Conservation (phyloP, 1,284 basidiomycete species). For the Filobasidium uniguttulatum region DNA sequence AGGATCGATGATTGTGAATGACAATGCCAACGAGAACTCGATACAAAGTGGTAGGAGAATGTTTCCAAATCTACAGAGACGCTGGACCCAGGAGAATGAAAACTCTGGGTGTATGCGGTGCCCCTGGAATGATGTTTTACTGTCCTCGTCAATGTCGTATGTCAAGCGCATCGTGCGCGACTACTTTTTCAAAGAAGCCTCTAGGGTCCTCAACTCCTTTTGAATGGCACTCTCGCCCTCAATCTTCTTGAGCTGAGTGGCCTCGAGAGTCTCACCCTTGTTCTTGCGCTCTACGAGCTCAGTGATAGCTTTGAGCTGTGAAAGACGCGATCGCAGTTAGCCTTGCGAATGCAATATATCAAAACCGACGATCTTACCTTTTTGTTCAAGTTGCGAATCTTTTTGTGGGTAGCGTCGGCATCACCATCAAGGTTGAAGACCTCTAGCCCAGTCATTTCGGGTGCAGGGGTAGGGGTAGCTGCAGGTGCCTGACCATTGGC, state of each 20-base stretch:
- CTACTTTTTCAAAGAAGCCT: conserved; percentile 18
- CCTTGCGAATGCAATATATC: background rate
- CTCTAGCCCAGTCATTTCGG: conserved; percentile 21
- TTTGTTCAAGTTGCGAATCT: conserved; percentile 83
- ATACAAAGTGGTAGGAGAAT: too few relatives aligned
- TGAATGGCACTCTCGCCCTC: conserved; percentile 70
- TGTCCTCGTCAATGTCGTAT: too few relatives aligned
- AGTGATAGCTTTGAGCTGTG: conserved; percentile 81
- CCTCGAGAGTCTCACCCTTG: conserved; percentile 77
- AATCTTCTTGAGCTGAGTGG: conserved; percentile 90
- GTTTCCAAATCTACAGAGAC: too few relatives aligned
- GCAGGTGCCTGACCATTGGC: conserved; percentile 14
- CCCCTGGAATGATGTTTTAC: too few relatives aligned
- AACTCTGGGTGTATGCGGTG: too few relatives aligned
- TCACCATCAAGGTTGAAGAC: conserved; percentile 45
- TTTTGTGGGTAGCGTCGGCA: conserved; percentile 72
- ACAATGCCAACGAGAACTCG: too few relatives aligned
- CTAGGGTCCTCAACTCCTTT: conserved; percentile 54
- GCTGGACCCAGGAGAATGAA: too few relatives aligned
- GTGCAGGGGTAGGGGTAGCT: conserved; percentile 13
- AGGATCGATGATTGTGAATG: too few relatives aligned
- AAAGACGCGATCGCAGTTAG: background rate
- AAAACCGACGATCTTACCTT: conserved; percentile 48
- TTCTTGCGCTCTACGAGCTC: conserved; percentile 81
- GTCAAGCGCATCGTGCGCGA: too few relatives aligned